Evolutionary conservation across 2,329 filamentous ascomycete genomes (phyloP).

Genomic region (Sclerotinia sclerotiorum): DNA sequence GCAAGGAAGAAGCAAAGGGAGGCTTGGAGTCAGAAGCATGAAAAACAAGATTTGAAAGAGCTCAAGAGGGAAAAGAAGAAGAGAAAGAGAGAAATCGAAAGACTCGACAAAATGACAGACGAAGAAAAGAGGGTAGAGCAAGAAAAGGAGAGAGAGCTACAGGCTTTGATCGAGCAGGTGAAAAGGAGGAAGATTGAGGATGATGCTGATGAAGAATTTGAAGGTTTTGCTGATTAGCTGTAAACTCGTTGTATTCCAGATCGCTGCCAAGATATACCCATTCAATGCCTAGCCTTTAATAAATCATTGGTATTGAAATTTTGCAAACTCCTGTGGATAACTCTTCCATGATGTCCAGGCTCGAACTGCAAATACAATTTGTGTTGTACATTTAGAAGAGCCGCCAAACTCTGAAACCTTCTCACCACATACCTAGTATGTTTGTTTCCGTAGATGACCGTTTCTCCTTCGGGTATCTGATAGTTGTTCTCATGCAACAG

Average conservation of each 20-base stretch:
- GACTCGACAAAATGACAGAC: constrained; percentile 65
- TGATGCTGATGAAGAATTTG: constrained; percentile 41
- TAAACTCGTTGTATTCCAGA: constrained; percentile 31
- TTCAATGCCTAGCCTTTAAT: not conserved
- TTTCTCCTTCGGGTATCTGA: not conserved
- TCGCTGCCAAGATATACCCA: constrained; percentile 32
- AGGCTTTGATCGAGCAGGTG: constrained; percentile 64
- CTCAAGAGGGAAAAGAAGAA: constrained; percentile 64
- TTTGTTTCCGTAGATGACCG: not conserved
- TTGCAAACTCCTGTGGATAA: not conserved
- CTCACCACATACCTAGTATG: not conserved
- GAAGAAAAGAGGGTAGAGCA: constrained; percentile 62
- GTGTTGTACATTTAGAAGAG: not conserved
- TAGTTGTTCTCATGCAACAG: not conserved
- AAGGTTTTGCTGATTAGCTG: constrained; percentile 40
- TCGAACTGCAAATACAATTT: not conserved
- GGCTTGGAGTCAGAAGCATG: constrained; percentile 72
- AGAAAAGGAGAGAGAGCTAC: constrained; percentile 59
- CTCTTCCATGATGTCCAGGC: not conserved
- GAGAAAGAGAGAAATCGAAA: constrained; percentile 63
- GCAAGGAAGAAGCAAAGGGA: constrained; percentile 63
- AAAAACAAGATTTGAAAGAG: constrained; percentile 62
- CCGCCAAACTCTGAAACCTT: not conserved
- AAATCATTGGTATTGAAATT: not conserved
- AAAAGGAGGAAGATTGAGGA: constrained; percentile 49